phyloP scores from a whole-genome alignment of 345 rosid species.

The Draba incana region DNA sequence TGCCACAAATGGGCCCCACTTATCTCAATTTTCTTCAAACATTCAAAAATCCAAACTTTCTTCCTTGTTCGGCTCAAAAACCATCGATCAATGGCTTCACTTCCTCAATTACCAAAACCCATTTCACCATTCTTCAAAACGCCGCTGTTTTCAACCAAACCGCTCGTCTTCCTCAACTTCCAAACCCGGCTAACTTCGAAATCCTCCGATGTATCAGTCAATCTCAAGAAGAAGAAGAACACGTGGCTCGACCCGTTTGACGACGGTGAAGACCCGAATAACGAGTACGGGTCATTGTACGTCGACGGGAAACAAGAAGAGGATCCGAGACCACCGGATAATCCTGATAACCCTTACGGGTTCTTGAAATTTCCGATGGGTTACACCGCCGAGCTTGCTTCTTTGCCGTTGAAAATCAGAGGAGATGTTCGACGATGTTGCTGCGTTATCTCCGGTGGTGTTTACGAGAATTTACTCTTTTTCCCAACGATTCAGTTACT shows the following conservation, averaged over 20 bases:
- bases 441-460: slow-evolving; percentile 85
- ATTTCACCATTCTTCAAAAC: slow-evolving; percentile 50
- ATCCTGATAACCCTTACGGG: slow-evolving; percentile 81
- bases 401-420: slow-evolving; percentile 75
- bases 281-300: slow-evolving; percentile 80
- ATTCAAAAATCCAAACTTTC: slow-evolving; percentile 20
- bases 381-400: slow-evolving; percentile 72
- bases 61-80: slow-evolving; percentile 24
- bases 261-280: slow-evolving; percentile 68
- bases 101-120: slow-evolving; percentile 56
- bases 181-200: slow-evolving; percentile 39
- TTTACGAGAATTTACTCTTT: slow-evolving; percentile 85
- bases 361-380: slow-evolving; percentile 92
- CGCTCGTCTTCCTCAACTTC: slow-evolving; percentile 45
- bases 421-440: slow-evolving; percentile 95
- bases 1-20: slow-evolving; percentile 58
- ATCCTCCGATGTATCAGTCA: slow-evolving; percentile 37
- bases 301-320: slow-evolving; percentile 91
- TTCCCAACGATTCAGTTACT: slow-evolving; percentile 83
- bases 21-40: slow-evolving; percentile 51
- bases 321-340: slow-evolving; percentile 76
- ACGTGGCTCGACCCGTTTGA: slow-evolving; percentile 87
- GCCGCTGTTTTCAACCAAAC: slow-evolving; percentile 50
- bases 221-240: slow-evolving; percentile 73
- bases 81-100: slow-evolving; percentile 57